Evolutionary conservation across 2,329 filamentous ascomycete species (phyloP).

Genomic region (Lecanicillium sp.): DNA sequence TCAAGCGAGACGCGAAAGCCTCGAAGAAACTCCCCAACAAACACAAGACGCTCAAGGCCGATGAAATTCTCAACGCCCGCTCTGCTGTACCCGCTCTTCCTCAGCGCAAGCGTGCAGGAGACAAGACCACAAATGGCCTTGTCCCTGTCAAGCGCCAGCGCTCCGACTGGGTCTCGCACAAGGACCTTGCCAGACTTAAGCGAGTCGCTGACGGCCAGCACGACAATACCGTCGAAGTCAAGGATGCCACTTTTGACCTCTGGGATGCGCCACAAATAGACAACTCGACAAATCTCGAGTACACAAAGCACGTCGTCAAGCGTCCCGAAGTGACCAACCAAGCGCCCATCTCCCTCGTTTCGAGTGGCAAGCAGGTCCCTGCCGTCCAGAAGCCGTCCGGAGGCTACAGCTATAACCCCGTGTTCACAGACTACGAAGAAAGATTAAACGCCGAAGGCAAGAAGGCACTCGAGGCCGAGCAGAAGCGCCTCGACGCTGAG

Average conservation of each 20-base stretch:
- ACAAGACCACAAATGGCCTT: conserved; percentile 65
- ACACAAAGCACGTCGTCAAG: conserved; percentile 57
- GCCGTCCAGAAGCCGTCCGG: conserved; percentile 72
- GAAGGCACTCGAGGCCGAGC: conserved; percentile 72
- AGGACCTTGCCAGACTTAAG: conserved; percentile 72
- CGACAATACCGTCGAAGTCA: conserved; percentile 43
- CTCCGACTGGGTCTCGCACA: conserved; percentile 73
- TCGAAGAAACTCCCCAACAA: conserved; percentile 55
- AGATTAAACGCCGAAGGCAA: conserved; percentile 67
- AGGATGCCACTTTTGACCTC: conserved; percentile 67
- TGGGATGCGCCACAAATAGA: conserved; percentile 49
- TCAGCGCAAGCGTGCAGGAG: conserved; percentile 65
- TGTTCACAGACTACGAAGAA: conserved; percentile 76
- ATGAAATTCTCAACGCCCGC: conserved; percentile 83
- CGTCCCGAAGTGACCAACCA: conserved; percentile 69
- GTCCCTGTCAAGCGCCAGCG: conserved; percentile 68
- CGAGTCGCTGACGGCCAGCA: conserved; percentile 69
- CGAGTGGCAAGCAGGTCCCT: conserved; percentile 70
- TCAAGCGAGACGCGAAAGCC: conserved; percentile 59
- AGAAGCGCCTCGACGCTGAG: conserved; percentile 60
- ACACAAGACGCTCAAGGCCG: conserved; percentile 77
- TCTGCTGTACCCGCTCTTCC: conserved; percentile 76
- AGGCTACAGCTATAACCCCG: conserved; percentile 88
- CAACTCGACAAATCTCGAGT: conserved; percentile 49
- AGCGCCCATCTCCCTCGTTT: conserved; percentile 73